Conservation (phyloP, 352 stramenopile species). For the Phytophthora sp. region DNA sequence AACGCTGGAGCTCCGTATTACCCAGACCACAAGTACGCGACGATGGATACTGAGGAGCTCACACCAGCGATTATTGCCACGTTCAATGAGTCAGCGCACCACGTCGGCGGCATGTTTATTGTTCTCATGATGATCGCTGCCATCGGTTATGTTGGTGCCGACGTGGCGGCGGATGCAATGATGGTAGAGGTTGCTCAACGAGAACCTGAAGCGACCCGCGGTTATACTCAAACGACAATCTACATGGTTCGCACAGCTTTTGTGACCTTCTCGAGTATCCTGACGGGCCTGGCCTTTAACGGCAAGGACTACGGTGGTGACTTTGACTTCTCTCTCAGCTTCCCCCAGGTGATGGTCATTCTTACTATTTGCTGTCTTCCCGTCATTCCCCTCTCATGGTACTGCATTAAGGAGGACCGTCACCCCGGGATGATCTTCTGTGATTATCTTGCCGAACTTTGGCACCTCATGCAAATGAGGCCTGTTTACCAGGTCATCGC, state of each 20-base stretch:
- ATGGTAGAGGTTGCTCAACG: slow-evolving; percentile 47
- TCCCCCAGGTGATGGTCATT: slow-evolving; percentile 50
- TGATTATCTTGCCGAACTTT: slow-evolving; percentile 46
- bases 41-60: slow-evolving; percentile 17
- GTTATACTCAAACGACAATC: slow-evolving; percentile 35
- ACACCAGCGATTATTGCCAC: slow-evolving; percentile 25
- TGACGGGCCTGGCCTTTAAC: slow-evolving; percentile 49
- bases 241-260: slow-evolving; percentile 49
- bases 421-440: slow-evolving; percentile 30
- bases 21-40: slow-evolving; percentile 27
- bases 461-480: slow-evolving; percentile 36
- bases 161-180: slow-evolving; percentile 45
- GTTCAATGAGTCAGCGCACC: slow-evolving; percentile 35
- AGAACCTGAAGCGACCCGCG: slow-evolving; percentile 31
- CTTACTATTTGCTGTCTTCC: slow-evolving; percentile 37
- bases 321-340: slow-evolving; percentile 53
- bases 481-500: slow-evolving; percentile 49
- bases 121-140: slow-evolving; percentile 53
- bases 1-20: slow-evolving; percentile 52
- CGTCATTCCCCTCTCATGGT: slow-evolving; percentile 49
- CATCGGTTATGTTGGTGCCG: slow-evolving; percentile 48
- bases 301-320: slow-evolving; percentile 51
- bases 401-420: slow-evolving; percentile 54
- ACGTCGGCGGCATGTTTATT: slow-evolving; percentile 45
- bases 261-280: slow-evolving; percentile 35